Evolutionary conservation across 1,139 yeast genomes (phyloP).

Genomic region (Saccharomyces hybrid): DNA sequence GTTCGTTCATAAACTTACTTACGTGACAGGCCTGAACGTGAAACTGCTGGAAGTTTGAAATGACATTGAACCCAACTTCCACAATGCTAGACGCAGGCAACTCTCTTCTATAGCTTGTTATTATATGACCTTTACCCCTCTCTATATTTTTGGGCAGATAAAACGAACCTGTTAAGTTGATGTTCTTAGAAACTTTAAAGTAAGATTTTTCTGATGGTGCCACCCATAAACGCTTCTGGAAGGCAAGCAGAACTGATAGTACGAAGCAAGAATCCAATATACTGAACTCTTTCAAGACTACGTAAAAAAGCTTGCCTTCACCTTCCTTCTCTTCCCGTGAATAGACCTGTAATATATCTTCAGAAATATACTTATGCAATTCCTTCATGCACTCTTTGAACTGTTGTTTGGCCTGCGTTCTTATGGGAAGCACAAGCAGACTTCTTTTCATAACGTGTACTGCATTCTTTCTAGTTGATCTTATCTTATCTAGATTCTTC

Average conservation of each 20-base stretch:
- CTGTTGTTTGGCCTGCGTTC: constrained; percentile 1
- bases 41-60: constrained; percentile 9
- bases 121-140: background rate
- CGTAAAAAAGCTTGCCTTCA: constrained; percentile 3
- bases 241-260: constrained; percentile 16
- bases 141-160: constrained; percentile 8
- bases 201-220: constrained; percentile 7
- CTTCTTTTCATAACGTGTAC: constrained; percentile 17
- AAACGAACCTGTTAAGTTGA: constrained; percentile 15
- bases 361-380: constrained; percentile 14
- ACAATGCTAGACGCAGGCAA: background rate
- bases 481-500: constrained; percentile 20
- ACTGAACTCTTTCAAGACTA: constrained; percentile 15
- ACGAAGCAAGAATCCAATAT: constrained; percentile 22
- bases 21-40: constrained; percentile 3
- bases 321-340: background rate
- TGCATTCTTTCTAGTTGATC: constrained; percentile 9
- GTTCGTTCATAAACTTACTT: constrained; percentile 6
- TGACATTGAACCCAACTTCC: background rate
- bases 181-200: constrained; percentile 12
- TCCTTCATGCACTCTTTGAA: constrained; percentile 11
- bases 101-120: background rate
- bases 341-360: constrained; percentile 10
- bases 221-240: constrained; percentile 13
- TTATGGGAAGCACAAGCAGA: constrained; percentile 14